phyloP scores from a whole-genome alignment of 129 eudicot species.

The Pulicaria dysenterica region DNA sequence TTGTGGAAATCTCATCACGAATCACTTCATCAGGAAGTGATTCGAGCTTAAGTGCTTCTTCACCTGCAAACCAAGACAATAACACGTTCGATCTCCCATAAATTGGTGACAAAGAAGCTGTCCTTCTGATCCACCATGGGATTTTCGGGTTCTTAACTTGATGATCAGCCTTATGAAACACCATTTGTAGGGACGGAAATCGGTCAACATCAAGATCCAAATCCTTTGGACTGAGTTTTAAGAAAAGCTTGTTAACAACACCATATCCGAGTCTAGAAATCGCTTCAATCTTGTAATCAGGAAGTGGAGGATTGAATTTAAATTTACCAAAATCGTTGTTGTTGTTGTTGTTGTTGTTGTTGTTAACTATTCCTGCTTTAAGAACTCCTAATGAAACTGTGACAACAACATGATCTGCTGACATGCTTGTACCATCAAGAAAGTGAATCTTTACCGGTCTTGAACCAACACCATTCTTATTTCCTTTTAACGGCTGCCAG shows the following conservation, averaged over 20 bases:
- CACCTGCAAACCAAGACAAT: constrained; percentile 85
- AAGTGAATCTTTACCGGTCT: constrained; percentile 75
- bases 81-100: constrained; percentile 55
- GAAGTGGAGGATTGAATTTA: constrained; percentile 64
- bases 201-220: constrained; percentile 38
- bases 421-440: constrained; percentile 62
- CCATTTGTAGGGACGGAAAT: constrained; percentile 74
- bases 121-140: constrained; percentile 85
- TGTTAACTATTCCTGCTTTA: constrained; percentile 53
- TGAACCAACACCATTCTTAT: constrained; percentile 24
- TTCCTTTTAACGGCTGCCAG: constrained; percentile 51
- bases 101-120: constrained; percentile 66
- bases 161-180: constrained; percentile 53
- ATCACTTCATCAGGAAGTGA: constrained; percentile 59
- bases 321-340: constrained; percentile 37
- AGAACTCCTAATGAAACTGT: constrained; percentile 93
- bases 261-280: constrained; percentile 85
- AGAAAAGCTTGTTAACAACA: constrained; percentile 81
- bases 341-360: constrained; percentile 6
- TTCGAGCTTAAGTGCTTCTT: constrained; percentile 78
- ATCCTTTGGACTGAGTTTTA: constrained; percentile 51
- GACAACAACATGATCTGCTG: constrained; percentile 82
- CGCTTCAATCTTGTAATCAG: constrained; percentile 56
- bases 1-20: constrained; percentile 57
- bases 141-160: constrained; percentile 47